These are phyloP conservation scores for Bonia amplexicaulis DNA, from an alignment of 176 grass and related monocot genomes.

Conservation along the genomic window DNA sequence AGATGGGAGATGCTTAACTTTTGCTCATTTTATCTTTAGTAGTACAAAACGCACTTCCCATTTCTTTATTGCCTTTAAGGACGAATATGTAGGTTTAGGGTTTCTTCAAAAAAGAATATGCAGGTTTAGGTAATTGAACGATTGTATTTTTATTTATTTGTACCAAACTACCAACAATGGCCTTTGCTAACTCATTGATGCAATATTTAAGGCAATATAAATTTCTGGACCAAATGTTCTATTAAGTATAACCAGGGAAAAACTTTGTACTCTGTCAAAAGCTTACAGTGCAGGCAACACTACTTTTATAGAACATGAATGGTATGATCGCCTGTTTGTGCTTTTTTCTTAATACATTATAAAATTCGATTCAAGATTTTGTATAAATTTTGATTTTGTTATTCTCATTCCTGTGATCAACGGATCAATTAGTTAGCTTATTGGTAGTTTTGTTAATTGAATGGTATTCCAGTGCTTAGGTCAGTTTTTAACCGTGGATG, in stretches of 20 bases:
- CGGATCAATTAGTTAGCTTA: background rate
- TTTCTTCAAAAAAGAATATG: no score
- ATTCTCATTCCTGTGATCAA: background rate
- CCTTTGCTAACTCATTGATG: background rate
- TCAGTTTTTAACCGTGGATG: conserved; percentile 20
- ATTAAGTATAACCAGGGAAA: background rate
- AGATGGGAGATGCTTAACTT: background rate
- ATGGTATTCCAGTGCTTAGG: conserved; percentile 10
- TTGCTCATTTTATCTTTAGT: background rate
- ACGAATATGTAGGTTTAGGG: background rate
- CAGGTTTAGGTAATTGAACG: background rate
- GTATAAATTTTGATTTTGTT: background rate
- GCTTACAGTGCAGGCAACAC: background rate
- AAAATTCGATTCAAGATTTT: background rate
- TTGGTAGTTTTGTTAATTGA: conserved; percentile 21
- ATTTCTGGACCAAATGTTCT: background rate
- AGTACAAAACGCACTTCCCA: background rate
- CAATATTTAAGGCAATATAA: background rate
- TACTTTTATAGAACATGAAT: background rate
- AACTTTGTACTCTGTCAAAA: background rate
- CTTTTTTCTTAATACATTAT: conserved; percentile 7
- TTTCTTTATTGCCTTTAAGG: background rate
- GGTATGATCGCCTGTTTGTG: background rate
- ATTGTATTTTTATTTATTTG: background rate
- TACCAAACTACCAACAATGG: background rate